A percentile compares a stretch with the other conserved stretches of the same genome.
Conservation (phyloP, 2,329 filamentous ascomycete genomes). For the Alternaria burnsii region DNA sequence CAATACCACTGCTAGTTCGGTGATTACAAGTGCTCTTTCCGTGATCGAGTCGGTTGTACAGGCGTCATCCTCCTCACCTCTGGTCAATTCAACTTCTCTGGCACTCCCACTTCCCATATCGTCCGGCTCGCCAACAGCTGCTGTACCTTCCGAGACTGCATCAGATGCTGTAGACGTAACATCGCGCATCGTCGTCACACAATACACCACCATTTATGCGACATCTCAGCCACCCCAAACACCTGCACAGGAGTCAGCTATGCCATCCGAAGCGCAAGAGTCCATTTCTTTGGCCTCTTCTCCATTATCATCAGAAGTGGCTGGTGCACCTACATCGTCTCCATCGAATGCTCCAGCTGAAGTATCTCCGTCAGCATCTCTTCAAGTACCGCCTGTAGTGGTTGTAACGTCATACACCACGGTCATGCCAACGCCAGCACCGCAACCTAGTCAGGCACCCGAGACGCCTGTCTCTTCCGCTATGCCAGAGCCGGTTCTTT, state of each 20-base stretch:
- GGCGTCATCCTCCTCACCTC: conserved; percentile 1
- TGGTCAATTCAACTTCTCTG: conserved; percentile 13
- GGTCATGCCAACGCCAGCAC: conserved; percentile 18
- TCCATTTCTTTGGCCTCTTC: background rate
- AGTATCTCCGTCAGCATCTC: conserved; percentile 21
- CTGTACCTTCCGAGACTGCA: background rate
- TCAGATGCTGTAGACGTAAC: conserved; percentile 16
- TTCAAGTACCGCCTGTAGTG: conserved; percentile 37
- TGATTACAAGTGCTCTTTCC: conserved; percentile 10
- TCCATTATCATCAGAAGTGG: conserved; percentile 3
- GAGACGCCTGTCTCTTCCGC: conserved; percentile 7
- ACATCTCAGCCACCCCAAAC: conserved; percentile 15
- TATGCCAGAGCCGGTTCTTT: background rate
- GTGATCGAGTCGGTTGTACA: conserved; percentile 3
- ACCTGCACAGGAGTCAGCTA: conserved; percentile 9
- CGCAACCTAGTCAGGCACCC: conserved; percentile 10
- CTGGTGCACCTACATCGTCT: background rate
- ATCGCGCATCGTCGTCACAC: conserved; percentile 32
- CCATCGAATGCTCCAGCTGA: conserved; percentile 17
- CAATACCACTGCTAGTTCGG: conserved; percentile 1
- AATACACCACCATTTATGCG: conserved; percentile 40
- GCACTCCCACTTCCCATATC: background rate
- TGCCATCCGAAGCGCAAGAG: conserved; percentile 15
- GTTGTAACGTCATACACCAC: conserved; percentile 46
- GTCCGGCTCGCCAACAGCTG: background rate